Evolutionary conservation across 768 basidiomycete species (phyloP).

Genomic region (Naganishia randhawae): DNA sequence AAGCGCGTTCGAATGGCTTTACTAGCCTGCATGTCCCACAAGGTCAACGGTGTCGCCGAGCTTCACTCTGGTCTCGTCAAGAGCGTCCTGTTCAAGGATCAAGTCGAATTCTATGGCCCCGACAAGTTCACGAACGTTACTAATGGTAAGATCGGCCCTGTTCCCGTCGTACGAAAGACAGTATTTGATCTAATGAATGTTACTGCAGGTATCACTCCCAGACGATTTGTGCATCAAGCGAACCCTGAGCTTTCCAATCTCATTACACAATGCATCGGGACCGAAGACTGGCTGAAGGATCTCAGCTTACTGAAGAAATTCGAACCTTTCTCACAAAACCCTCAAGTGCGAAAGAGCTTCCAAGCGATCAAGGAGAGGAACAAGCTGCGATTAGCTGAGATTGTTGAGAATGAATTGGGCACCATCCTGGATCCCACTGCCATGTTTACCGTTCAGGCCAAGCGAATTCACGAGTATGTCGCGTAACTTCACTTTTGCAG

Average conservation of each 20-base stretch:
- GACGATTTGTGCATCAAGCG: conserved; percentile 64
- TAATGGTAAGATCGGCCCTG: conserved; percentile 60
- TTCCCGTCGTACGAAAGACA: conserved; percentile 54
- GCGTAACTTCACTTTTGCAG: conserved; percentile 55
- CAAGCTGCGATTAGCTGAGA: conserved; percentile 77
- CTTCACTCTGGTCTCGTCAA: conserved; percentile 84
- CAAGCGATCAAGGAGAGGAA: conserved; percentile 79
- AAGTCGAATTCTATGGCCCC: conserved; percentile 83
- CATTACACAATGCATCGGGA: conserved; percentile 76
- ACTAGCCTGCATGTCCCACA: conserved; percentile 68
- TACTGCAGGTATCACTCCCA: conserved; percentile 67
- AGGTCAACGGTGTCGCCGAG: conserved; percentile 87
- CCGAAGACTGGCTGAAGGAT: conserved; percentile 72
- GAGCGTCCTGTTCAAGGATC: conserved; percentile 63
- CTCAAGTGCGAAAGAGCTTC: conserved; percentile 74
- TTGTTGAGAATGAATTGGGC: conserved; percentile 69
- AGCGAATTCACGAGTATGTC: conserved; percentile 78
- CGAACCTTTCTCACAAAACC: conserved; percentile 66
- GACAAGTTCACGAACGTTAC: conserved; percentile 66
- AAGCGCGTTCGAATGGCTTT: conserved; percentile 66
- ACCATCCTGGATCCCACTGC: conserved; percentile 57
- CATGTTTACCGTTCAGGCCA: conserved; percentile 51
- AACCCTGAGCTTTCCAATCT: conserved; percentile 82
- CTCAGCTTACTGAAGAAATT: conserved; percentile 73
- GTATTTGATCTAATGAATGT: neutral